Percentiles rank a stretch among this genome's conserved stretches.
phyloP scores from a whole-genome alignment of 495 filamentous ascomycete genomes.

The Talaromyces wortmannii region DNA sequence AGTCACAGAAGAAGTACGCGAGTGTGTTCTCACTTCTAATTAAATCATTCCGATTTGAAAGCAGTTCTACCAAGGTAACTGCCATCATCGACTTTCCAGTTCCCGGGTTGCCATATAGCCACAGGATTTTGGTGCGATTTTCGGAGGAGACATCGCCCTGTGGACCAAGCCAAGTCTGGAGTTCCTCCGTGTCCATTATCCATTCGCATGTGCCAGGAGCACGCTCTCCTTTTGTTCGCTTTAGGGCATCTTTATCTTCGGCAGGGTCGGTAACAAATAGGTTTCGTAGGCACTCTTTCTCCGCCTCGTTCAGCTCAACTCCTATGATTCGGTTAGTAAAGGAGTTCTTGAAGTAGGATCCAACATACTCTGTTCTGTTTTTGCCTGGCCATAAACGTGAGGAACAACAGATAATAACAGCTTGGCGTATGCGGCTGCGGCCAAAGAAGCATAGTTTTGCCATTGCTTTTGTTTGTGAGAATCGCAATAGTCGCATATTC shows the following conservation, averaged over 20 bases:
- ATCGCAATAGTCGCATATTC: conserved; percentile 21
- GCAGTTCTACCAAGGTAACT: conserved; percentile 12
- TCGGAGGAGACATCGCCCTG: neutral
- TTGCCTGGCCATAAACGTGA: neutral
- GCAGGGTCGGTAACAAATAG: conserved; percentile 13
- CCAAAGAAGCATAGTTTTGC: conserved; percentile 20
- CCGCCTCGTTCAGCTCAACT: neutral
- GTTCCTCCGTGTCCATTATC: conserved; percentile 15
- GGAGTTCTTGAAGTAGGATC: neutral
- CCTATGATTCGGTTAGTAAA: neutral
- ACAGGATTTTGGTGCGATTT: conserved; percentile 6
- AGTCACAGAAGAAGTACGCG: conserved; percentile 25
- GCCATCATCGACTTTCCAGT: conserved; percentile 23
- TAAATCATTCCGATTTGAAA: conserved; percentile 9
- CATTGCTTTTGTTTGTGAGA: conserved; percentile 20
- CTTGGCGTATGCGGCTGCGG: conserved; percentile 17
- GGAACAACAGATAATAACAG: conserved; percentile 9
- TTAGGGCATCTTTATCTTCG: conserved; percentile 10
- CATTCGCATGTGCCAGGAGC: conserved; percentile 19
- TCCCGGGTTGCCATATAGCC: conserved; percentile 19
- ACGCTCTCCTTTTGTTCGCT: conserved; percentile 12
- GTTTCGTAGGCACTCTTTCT: conserved; percentile 5
- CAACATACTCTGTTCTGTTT: neutral
- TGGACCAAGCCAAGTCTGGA: conserved; percentile 12
- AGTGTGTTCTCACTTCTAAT: conserved; percentile 5